Evolutionary conservation across 2,329 filamentous ascomycete species (phyloP).

Genomic region (Alternaria gaisen): DNA sequence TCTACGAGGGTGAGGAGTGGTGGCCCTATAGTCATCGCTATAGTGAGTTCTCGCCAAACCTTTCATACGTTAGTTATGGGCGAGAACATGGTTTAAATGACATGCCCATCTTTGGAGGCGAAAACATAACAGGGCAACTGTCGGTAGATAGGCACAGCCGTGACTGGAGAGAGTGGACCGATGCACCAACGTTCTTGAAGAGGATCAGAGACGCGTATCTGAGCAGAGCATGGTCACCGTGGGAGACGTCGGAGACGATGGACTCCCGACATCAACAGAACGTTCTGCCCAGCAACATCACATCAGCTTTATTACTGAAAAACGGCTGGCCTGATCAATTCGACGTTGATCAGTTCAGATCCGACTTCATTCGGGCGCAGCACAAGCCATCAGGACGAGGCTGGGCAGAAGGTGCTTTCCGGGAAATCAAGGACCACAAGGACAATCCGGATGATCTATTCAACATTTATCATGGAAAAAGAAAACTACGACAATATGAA

Average conservation of each 20-base stretch:
- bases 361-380: slow-evolving; percentile 22
- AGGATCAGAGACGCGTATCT: slow-evolving; percentile 20
- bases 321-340: slow-evolving; percentile 23
- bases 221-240: slow-evolving; percentile 20
- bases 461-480: not conserved
- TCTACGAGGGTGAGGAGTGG: slow-evolving; percentile 20
- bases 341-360: slow-evolving; percentile 18
- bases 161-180: slow-evolving; percentile 7
- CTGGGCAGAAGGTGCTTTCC: slow-evolving; percentile 6
- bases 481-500: no score
- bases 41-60: not conserved
- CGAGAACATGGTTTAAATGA: not conserved
- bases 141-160: not conserved
- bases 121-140: not conserved
- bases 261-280: slow-evolving; percentile 7
- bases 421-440: slow-evolving; percentile 3
- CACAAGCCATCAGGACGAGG: slow-evolving; percentile 12
- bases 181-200: slow-evolving; percentile 18
- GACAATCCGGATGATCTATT: not conserved
- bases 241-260: slow-evolving; percentile 18
- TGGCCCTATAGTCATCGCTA: not conserved
- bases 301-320: slow-evolving; percentile 5
- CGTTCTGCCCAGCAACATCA: slow-evolving; percentile 3
- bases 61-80: not conserved
- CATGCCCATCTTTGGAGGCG: not conserved